Base-by-base conservation (phyloP, 306 rosid genomes). In the Lathyrus aphaca region DNA sequence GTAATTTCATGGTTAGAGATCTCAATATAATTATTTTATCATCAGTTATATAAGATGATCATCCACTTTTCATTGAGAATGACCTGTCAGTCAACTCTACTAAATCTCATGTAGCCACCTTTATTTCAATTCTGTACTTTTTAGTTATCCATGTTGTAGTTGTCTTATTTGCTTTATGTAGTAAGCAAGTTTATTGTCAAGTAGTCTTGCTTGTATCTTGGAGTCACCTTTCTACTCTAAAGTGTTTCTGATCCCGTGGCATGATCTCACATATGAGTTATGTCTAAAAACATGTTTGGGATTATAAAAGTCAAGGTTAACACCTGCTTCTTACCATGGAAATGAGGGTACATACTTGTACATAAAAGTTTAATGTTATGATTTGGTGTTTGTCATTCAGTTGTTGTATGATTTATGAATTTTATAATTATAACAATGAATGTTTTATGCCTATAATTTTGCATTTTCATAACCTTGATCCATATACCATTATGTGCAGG, bases 401-500 rank as follows among this genome's bases (percentile, higher is more conserved):
- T 17, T 74, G 40, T 48, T 53, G 58, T 23, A 21, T 64, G 49
- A 54, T 54, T 55, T 37, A 16, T 53, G 42, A 32, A 45, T 6
- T 68, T 58, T 40, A 37, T 42, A 27, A 15, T 29, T 2, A n/a
- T 39, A n/a, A 50, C 15, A 5, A 38, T 45, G 66, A 68, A 27
- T 59, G 40, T 49, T 64, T 74, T 57, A 27, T 59, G 40, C 61
- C 71, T 74, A 58, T 13, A 69, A 38, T 51, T 43, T 27, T 72
- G 50, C 74, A 7, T 61, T 8, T 58, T 5, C 45, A 19, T 72
- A 68, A 51, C 50, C 55, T 72, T 72, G 68, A 42, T 80, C 71
- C 71, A 19, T 79, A 30, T 69, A 45, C 48, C 58, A 16, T 50
- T 46, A 32, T 55, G 23, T 79, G 80, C 83, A 94, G 96, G 99